Conservation (phyloP, 2,329 filamentous ascomycete species). For the Aspergillus sp. region DNA sequence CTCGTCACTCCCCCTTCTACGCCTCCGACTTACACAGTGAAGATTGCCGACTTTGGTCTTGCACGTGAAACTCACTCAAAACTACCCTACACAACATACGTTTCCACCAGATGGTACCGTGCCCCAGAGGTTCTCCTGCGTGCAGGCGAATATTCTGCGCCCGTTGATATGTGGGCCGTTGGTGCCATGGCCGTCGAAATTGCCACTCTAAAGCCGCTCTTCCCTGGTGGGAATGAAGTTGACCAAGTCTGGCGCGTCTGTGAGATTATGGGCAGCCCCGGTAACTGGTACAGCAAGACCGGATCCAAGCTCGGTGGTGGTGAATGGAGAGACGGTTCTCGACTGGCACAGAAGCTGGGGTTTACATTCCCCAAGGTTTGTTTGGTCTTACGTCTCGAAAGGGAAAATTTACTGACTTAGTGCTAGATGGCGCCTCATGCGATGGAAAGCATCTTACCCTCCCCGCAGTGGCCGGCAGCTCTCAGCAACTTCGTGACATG, state of each 20-base stretch:
- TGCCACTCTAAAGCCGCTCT: slow-evolving; percentile 91
- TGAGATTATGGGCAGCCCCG: slow-evolving; percentile 98
- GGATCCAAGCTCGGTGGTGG: slow-evolving; percentile 86
- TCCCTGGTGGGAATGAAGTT: slow-evolving; percentile 96
- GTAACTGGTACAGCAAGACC: slow-evolving; percentile 95
- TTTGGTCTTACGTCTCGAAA: background rate
- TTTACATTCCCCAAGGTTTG: slow-evolving; percentile 89
- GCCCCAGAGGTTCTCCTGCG: slow-evolving; percentile 91
- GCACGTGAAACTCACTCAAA: slow-evolving; percentile 97
- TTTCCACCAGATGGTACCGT: slow-evolving; percentile 93
- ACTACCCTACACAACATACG: slow-evolving; percentile 95
- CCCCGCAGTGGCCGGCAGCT: slow-evolving; percentile 86
- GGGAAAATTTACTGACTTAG: slow-evolving; percentile 6
- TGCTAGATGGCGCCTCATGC: slow-evolving; percentile 89
- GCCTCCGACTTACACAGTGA: slow-evolving; percentile 90
- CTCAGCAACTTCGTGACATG: slow-evolving; percentile 93
- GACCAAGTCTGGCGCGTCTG: slow-evolving; percentile 99
- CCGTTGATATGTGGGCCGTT: slow-evolving; percentile 97
- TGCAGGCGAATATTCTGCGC: slow-evolving; percentile 94
- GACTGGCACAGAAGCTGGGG: slow-evolving; percentile 89
- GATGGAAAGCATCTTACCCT: slow-evolving; percentile 88
- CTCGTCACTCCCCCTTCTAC: slow-evolving; percentile 94
- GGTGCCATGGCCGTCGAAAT: slow-evolving; percentile 99
- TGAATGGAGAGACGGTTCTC: slow-evolving; percentile 94
- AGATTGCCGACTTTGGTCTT: slow-evolving; percentile 97